phyloP scores from a whole-genome alignment of 768 basidiomycete species.

The Lactifluus rugatus region DNA sequence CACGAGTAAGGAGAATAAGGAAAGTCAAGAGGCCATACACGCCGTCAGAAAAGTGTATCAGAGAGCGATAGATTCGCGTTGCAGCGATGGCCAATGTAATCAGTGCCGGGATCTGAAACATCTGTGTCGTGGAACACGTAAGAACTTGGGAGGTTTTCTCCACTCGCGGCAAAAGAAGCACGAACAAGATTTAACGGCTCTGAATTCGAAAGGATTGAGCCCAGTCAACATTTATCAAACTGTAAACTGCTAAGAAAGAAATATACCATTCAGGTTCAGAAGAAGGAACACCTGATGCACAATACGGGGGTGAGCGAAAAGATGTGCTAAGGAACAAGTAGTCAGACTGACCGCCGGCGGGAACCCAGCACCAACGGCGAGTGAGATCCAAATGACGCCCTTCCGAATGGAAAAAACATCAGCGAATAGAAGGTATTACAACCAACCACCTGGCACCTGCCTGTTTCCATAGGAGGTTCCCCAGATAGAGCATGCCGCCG shows the following conservation, averaged over 20 bases:
- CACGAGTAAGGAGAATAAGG: background rate
- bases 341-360: background rate
- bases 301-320: background rate
- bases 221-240: no score
- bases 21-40: background rate
- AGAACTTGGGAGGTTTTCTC: background rate
- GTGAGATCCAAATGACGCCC: background rate
- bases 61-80: background rate
- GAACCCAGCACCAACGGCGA: background rate
- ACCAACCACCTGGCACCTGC: background rate
- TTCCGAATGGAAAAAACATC: background rate
- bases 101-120: background rate
- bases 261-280: background rate
- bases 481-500: background rate
- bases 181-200: background rate
- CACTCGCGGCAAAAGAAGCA: background rate
- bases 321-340: background rate
- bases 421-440: background rate
- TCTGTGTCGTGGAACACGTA: background rate
- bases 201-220: background rate
- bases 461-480: constrained; percentile 4
- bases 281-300: background rate
- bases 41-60: background rate
- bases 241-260: no score
- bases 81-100: background rate